Evolutionary conservation across 1,139 yeast species (phyloP), one percentile per base, ranked within the genome.

Genomic region (Eremothecium cymbalariae): DNA sequence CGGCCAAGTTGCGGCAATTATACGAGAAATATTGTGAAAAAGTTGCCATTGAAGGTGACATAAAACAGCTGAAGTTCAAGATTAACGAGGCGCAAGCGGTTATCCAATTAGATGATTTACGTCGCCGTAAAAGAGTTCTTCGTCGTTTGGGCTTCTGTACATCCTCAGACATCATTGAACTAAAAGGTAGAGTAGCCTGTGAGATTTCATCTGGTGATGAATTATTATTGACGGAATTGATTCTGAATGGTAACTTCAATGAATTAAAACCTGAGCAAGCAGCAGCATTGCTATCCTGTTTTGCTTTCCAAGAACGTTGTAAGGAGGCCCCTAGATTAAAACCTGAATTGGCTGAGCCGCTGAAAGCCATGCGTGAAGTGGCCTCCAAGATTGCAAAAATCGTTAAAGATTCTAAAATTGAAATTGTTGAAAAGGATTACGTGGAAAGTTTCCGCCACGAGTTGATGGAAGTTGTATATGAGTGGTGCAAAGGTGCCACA

Each of bases 121-220:
- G 83, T 57, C 85, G 84, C 54, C 78, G 98, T 52, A 88, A 86
- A 60, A 71, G 97, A 52, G 97, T 90, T 2, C 66, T 90, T 45
- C 75, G 97, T 57, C 65, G 79, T 40, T 61, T 75, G n/a, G 96
- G 90, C 1, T 90, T 90, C 63, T 80, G 90, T 28, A 78, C 94
- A 2, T 61, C 66, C 12, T 73, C 77, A 45, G 95, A 84, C 57
- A 80, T 90, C 41, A 93, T 90, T 45, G 96, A 90, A 55, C 68
- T 90, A 48, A 93, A 93, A 63, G 99, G 99, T 31, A 72, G 98
- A 53, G 86, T 78, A 33, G 97, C 97, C 0, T 88, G 98, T 61
- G 98, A 90, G 53, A 90, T 90, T 50, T 80, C 94, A 51, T 81
- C 94, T 18, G 98, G 98, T 40, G 95, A 86, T 58, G 96, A 86